Evolutionary conservation across 208 protist genomes (phyloP), one percentile per base, ranked within the genome.

Genomic region (Leishmania braziliensis): DNA sequence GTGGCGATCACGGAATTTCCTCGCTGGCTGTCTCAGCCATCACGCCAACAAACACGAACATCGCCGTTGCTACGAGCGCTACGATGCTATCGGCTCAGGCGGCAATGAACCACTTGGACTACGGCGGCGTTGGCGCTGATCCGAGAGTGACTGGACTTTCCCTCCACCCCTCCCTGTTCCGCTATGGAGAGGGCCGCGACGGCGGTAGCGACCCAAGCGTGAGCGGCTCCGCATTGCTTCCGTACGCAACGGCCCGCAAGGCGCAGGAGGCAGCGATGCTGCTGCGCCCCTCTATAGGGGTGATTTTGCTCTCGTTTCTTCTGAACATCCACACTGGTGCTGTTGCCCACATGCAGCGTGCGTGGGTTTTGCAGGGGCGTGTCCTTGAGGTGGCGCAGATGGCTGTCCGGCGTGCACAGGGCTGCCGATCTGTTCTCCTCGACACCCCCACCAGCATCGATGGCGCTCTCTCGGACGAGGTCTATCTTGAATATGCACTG

Each of bases 391-490:
- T 87, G 33, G 79, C 78, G n/a, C 48, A 86, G 36, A 51, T 48
- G 23, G 85, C 88, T 26, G 82, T 95, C 23, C 82, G 83, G 20
- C 82, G 85, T 36, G 87, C 89, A n/a, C 74, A 86, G 58, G 51
- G 81, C 26, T 73, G 84, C 51, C 86, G 86, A 20, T 93, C 90
- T 8, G 90, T 78, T 18, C 84, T 94, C 10, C 75, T 97, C 20
- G 87, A 95, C 75, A 86, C 93, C 8, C 91, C 93, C 3, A 92
- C 82, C 0, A 93, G 80, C 43, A 58, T 87, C 26, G 89, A 95
- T 71, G 92, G 92, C 10, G 56, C 88, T 10, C 85, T 97, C 12
- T 93, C 91, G 3, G 94, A 97, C 77, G 92, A 95, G 77, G 90
- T 95, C 29, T 97, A 97, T 78, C 86, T 97, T 16, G 82, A 81